Evolutionary conservation across 1,284 basidiomycete species (phyloP).

Genomic region (Trichosporon sp.): DNA sequence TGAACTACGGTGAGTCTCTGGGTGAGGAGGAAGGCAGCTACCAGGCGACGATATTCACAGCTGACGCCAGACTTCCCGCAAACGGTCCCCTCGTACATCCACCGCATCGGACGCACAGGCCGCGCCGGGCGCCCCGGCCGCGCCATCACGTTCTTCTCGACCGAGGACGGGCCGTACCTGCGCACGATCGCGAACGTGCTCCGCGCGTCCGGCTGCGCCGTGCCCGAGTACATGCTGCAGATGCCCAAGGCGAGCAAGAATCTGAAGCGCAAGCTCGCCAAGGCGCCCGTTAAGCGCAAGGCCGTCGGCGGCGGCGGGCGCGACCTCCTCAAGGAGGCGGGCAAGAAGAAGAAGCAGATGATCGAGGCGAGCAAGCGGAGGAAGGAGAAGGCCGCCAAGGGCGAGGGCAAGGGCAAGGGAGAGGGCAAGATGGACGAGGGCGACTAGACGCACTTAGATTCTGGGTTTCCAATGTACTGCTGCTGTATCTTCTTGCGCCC

Average conservation of each 20-base stretch:
- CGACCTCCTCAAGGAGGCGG: constrained; percentile 65
- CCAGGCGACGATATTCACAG: too few relatives aligned
- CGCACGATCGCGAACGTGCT: constrained; percentile 97
- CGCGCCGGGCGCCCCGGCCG: constrained; percentile 85
- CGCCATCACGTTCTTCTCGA: constrained; percentile 92
- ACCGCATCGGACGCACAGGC: constrained; percentile 93
- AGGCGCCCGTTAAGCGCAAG: constrained; percentile 65
- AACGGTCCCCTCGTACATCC: constrained; percentile 88
- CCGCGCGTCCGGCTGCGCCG: constrained; percentile 77
- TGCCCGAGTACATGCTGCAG: constrained; percentile 85
- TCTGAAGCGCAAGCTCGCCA: constrained; percentile 77
- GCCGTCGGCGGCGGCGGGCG: constrained; percentile 64
- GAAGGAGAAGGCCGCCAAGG: constrained; percentile 24
- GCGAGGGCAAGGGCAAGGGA: constrained; percentile 30
- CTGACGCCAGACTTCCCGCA: constrained; percentile 71
- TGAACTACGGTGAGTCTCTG: constrained; percentile 64
- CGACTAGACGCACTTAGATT: constrained; percentile 3
- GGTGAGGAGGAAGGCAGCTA: constrained; percentile 4
- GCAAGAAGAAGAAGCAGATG: constrained; percentile 64
- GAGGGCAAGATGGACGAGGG: neutral
- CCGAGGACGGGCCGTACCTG: constrained; percentile 84
- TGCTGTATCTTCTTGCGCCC: neutral
- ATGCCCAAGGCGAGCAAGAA: constrained; percentile 84
- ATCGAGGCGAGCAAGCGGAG: constrained; percentile 47
- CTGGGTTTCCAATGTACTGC: neutral